Evolutionary conservation across 176 grass and related monocot species (phyloP).

Genomic region (bread wheat (Triticum aestivum)): IWGSC_CS_RefSeq_v2.1 NC_057808.1:398484601-398485100

Average conservation of each 20-base stretch:
- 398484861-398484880: neutral
- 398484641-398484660: too few relatives aligned
- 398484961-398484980: constrained; percentile 36
- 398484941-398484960: neutral
- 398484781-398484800: too few relatives aligned
- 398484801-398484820: neutral
- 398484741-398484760: too few relatives aligned
- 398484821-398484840: neutral
- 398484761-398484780: too few relatives aligned
- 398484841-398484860: neutral
- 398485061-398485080: constrained; percentile 52
- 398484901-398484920: neutral
- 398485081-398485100: constrained; percentile 43
- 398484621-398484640: too few relatives aligned
- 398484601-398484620: too few relatives aligned
- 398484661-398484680: too few relatives aligned
- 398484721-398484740: too few relatives aligned
- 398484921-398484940: neutral
- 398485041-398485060: constrained; percentile 75
- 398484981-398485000: constrained; percentile 53
- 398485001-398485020: constrained; percentile 43
- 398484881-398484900: neutral
- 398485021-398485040: constrained; percentile 40
- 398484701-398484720: too few relatives aligned
- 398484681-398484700: too few relatives aligned